Base-by-base conservation (phyloP, 2,329 filamentous ascomycete species). In the Arthrinium phaeospermum region DNA sequence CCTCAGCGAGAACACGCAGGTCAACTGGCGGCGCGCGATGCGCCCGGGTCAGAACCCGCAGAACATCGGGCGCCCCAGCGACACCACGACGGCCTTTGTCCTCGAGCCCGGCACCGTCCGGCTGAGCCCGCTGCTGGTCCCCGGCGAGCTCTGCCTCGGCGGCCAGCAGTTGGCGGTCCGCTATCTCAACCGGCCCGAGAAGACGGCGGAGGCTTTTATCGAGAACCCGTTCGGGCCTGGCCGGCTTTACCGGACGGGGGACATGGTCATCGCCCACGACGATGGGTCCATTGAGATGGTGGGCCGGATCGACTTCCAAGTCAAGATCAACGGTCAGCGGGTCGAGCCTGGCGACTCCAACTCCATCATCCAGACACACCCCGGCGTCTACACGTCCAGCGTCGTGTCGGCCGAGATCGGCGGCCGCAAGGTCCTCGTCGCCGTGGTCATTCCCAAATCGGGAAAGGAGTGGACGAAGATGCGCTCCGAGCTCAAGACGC, bases 241-340 rank as follows among this genome's bases (percentile, higher is more conserved):
- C 14, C 37, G 61, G 4, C 71, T 85, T 74, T 82, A 81, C 73
- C 77, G 77, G 49, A 81, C 81, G 2, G 81, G 81, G 27, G 81
- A 82, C 71, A 75, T 81, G n/a, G 81, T 73, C 16, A 72, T 72
- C 24, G 79, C 79, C 22, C 69, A 77, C 51, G 71, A 72, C 3
- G 74, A 80, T 69, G 77, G 79, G 12, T 68, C 45, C 37, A 75
- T 83, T 27, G 67, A 77, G 4, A 80, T 78, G 68, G 71, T 85
- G 68, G 86, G 85, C 68, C 81, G 86, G 61, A 84, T 84, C 72
- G 85, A 87, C 75, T 82, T 81, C 1, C 85, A 87, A 75, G 81
- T 87, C 68, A 88, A 87, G 76, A 77, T 87, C 34, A 81, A 83
- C 46, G 88, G 88, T 61, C 86, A 81, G 69, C 74, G 85, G 73